Conservation (phyloP, 257 asterid genomes). For the Cinchona pubescens region DNA sequence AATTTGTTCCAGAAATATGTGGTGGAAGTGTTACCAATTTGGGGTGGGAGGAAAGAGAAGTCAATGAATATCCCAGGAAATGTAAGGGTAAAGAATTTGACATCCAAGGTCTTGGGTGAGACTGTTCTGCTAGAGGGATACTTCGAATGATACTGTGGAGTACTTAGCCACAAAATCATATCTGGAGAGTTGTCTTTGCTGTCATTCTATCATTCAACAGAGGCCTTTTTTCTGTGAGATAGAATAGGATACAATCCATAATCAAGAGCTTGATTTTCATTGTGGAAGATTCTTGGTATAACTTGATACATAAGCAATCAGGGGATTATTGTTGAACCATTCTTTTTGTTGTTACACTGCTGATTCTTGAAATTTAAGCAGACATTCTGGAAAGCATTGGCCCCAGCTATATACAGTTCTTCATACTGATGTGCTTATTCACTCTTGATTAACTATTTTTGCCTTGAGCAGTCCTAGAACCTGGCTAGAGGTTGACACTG, state of each 20-base stretch:
- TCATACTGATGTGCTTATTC: background rate
- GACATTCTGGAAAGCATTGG: background rate
- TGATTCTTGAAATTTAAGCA: background rate
- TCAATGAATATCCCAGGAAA: conserved; percentile 24
- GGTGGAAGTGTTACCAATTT: conserved; percentile 64
- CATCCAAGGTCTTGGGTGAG: conserved; percentile 44
- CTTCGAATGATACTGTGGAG: conserved; percentile 27
- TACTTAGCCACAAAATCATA: background rate
- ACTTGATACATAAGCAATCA: background rate
- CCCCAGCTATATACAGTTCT: background rate
- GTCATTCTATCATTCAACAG: background rate
- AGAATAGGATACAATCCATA: background rate
- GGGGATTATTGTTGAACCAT: background rate
- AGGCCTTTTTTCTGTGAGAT: background rate
- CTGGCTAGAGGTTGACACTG: background rate
- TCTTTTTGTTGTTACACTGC: background rate
- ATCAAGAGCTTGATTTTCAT: background rate
- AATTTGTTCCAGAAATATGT: conserved; percentile 70
- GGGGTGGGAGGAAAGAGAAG: conserved; percentile 37
- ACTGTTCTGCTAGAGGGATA: conserved; percentile 74
- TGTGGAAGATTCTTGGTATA: too few species aligned
- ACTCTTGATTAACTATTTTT: background rate
- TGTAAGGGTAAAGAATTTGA: conserved; percentile 45
- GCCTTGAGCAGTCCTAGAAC: background rate
- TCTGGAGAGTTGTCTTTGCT: background rate